Conservation (phyloP, 2,329 filamentous ascomycete genomes). For the Stemphylium vesicarium region DNA sequence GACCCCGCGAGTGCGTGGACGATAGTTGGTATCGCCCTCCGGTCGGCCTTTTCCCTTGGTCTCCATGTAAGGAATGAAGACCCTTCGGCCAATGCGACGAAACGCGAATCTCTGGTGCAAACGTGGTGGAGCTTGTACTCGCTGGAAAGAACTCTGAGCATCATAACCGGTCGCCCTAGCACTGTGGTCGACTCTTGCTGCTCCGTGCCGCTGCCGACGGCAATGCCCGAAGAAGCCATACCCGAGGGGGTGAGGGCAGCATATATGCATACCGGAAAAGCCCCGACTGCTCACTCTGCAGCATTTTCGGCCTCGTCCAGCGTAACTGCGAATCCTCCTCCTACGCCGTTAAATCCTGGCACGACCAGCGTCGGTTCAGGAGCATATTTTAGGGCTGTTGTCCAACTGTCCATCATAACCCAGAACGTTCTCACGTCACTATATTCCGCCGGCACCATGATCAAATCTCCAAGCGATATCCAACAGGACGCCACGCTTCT, state of each 20-base stretch:
- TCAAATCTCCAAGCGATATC: conserved; percentile 40
- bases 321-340: conserved; percentile 4
- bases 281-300: conserved; percentile 1
- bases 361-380: conserved; percentile 24
- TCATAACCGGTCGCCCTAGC: conserved; percentile 51
- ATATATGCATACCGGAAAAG: conserved; percentile 12
- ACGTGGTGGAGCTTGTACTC: conserved; percentile 53
- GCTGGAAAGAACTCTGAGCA: conserved; percentile 48
- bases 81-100: conserved; percentile 32
- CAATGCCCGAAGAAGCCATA: conserved; percentile 29
- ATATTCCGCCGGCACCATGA: conserved; percentile 46
- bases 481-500: conserved; percentile 45
- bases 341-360: conserved; percentile 1
- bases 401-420: conserved; percentile 42
- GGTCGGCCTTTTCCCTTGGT: conserved; percentile 46
- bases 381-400: conserved; percentile 35
- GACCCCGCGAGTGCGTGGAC: conserved; percentile 46
- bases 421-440: conserved; percentile 45
- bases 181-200: conserved; percentile 45
- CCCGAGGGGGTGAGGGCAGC: conserved; percentile 14
- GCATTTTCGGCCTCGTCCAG: conserved; percentile 7
- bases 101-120: conserved; percentile 47
- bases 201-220: conserved; percentile 44
- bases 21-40: conserved; percentile 47
- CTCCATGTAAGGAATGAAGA: conserved; percentile 50